Evolutionary conservation across 1,284 basidiomycete genomes (phyloP), one percentile per base, ranked within the genome.

Genomic region (Cutaneotrichosporon dermatis): DNA sequence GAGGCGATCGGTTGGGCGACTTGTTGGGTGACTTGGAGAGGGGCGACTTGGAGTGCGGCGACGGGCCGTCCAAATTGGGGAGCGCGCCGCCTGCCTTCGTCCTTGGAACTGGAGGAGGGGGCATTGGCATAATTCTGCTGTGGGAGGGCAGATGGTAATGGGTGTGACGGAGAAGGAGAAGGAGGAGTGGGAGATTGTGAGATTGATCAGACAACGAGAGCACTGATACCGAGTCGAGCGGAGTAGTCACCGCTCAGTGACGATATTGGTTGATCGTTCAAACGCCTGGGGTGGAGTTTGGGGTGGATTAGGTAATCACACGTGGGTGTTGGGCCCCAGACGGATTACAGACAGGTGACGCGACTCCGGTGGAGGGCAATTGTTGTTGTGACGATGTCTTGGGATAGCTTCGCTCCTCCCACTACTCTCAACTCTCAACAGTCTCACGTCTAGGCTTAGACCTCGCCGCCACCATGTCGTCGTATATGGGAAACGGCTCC

Each of bases 401-500:
- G 25, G 25, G 25, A 25, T 25, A 25, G 25, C 25, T 25, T 25
- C 25, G 25, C 25, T 25, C 25, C 25, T 25, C 25, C 40, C 12
- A 39, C 48, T 51, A 10, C 15, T 12, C 49, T 43, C 15, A 16
- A n/a, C 13, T 44, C 7, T 46, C 34, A 13, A 6, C 11, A 16
- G 8, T 40, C 39, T 40, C 39, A 12, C 39, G 39, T 12, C 39
- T 25, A 25, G 25, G 25, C 25, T 25, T 25, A 25, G 25, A 25
- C 25, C 25, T 25, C 25, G 25, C 25, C 9, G 39, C n/a, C 53
- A 60, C 42, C 44, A 76, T 76, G 75, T 63, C 69, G 6, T 73
- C 72, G 8, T 75, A 75, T 57, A 70, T 73, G 54, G 70, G 69
- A 34, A 71, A 61, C 25, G 49, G 60, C 1, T 51, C 66, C 13